These are phyloP conservation scores for Acmispon strigosus DNA, from an alignment of 306 rosid species.

Conservation along the genomic window DNA sequence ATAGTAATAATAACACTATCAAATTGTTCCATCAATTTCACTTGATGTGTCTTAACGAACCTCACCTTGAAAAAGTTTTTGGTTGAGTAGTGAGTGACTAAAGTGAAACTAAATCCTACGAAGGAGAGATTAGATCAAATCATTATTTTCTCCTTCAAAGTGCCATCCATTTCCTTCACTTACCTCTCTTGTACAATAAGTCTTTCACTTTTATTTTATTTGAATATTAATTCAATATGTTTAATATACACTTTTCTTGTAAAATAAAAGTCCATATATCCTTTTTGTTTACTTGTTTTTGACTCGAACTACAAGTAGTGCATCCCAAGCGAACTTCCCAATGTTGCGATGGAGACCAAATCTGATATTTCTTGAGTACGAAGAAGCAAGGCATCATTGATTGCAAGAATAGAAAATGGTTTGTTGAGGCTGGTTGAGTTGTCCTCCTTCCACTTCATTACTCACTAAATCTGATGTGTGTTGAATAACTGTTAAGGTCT, in stretches of 20 bases:
- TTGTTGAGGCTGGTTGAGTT: conserved; percentile 34
- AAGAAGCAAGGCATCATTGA: conserved; percentile 59
- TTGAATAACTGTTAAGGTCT: conserved; percentile 3
- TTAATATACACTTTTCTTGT: background rate
- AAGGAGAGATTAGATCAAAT: conserved; percentile 6
- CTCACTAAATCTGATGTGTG: conserved; percentile 21
- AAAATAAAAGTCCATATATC: background rate
- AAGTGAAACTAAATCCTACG: conserved; percentile 24
- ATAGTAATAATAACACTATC: background rate
- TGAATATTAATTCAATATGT: background rate
- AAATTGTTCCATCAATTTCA: background rate
- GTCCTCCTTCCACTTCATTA: conserved; percentile 1
- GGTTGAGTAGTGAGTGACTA: conserved; percentile 36
- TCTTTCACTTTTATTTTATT: background rate
- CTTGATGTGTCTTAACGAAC: conserved; percentile 32
- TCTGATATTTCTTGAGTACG: conserved; percentile 41
- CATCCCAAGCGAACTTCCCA: conserved; percentile 41
- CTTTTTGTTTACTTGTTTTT: conserved; percentile 52
- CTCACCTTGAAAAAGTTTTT: conserved; percentile 23
- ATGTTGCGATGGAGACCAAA: conserved; percentile 29
- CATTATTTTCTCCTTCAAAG: conserved; percentile 25
- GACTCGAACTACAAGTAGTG: conserved; percentile 64
- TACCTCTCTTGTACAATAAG: conserved; percentile 62
- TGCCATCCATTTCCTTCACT: conserved; percentile 33
- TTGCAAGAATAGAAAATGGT: conserved; percentile 31